A percentile compares a stretch with the other conserved stretches of the same genome.
phyloP scores from a whole-genome alignment of 331 rosid species.

The Erythrophleum ivorense region DNA sequence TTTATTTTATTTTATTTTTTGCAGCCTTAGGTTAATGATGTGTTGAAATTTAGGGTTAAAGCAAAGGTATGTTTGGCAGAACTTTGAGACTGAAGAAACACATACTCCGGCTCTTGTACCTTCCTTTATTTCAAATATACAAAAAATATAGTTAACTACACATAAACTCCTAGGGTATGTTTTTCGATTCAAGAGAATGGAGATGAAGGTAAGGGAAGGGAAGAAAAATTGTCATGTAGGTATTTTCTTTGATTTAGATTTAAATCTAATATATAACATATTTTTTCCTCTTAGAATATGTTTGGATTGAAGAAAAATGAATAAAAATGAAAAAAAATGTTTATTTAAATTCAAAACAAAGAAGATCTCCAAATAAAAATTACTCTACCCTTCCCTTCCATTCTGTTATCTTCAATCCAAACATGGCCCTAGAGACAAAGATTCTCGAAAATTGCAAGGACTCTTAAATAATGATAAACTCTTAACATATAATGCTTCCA shows the following conservation, averaged over 20 bases:
- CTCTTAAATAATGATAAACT: background rate
- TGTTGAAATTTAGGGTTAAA: background rate
- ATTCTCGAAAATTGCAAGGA: background rate
- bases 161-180: background rate
- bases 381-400: background rate
- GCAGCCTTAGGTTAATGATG: constrained; percentile 30
- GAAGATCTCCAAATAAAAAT: no score
- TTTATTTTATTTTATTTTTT: background rate
- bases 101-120: background rate
- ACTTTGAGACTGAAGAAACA: background rate
- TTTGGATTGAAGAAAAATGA: background rate
- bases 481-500: background rate
- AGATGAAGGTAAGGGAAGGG: background rate
- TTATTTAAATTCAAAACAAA: no score
- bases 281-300: no score
- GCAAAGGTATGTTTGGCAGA: background rate
- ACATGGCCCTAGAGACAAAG: background rate
- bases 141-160: background rate
- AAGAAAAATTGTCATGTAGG: background rate
- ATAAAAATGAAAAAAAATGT: no score
- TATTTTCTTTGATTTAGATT: background rate
- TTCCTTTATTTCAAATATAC: no score
- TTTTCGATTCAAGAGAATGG: background rate
- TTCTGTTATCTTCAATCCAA: background rate
- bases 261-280: no score